A percentile compares a stretch with the other conserved stretches of the same genome.
phyloP scores from a whole-genome alignment of 495 filamentous ascomycete species.

The Penicillium macrosclerotiorum region DNA sequence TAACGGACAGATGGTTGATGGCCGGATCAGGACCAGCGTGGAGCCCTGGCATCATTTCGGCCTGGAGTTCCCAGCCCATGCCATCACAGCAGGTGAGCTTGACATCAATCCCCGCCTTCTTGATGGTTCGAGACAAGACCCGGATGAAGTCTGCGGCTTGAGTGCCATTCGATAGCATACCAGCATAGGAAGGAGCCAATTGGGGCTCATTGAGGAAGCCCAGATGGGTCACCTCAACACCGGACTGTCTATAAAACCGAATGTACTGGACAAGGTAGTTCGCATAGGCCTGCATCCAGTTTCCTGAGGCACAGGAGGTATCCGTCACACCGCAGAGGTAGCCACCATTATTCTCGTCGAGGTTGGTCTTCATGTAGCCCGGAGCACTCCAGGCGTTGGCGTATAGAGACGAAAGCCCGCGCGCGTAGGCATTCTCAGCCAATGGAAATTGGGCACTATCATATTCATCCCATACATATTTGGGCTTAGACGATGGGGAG shows the following conservation, averaged over 20 bases:
- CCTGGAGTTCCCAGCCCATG: conserved; percentile 2
- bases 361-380: conserved; percentile 58
- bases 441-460: not conserved
- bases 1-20: not conserved
- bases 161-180: conserved; percentile 32
- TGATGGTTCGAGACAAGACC: conserved; percentile 35
- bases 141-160: conserved; percentile 51
- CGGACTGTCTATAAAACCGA: conserved; percentile 46
- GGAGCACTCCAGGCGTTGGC: conserved; percentile 57
- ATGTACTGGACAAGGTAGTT: conserved; percentile 54
- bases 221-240: conserved; percentile 48
- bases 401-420: conserved; percentile 24
- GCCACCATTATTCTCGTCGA: conserved; percentile 35
- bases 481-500: not conserved
- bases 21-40: not conserved
- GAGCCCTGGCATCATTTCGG: not conserved
- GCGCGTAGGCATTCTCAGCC: not conserved
- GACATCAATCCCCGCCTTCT: not conserved
- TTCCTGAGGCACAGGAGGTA: conserved; percentile 41
- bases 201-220: conserved; percentile 60
- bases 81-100: conserved; percentile 4
- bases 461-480: not conserved
- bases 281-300: conserved; percentile 58
- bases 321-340: conserved; percentile 50
- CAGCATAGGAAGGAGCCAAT: conserved; percentile 13